A percentile compares a stretch with the other conserved stretches of the same genome.
These are phyloP conservation scores for Pseudonitzschia pungens DNA, from an alignment of 108 stramenopile genomes.

Conservation along the genomic window DNA sequence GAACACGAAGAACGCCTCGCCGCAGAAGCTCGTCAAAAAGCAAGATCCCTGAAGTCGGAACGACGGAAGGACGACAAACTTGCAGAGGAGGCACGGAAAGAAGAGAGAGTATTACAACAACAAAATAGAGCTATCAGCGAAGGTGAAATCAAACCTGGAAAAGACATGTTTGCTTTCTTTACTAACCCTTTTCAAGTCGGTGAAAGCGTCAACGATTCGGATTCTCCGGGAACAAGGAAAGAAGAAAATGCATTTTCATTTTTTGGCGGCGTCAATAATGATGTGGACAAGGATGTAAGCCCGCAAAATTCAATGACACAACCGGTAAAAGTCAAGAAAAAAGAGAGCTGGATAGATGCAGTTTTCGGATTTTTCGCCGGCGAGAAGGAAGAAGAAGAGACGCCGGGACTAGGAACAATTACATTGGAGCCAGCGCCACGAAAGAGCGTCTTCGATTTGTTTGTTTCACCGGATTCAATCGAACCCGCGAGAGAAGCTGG, in stretches of 20 bases:
- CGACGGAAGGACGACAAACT: neutral
- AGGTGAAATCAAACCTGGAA: neutral
- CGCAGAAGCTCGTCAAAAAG: constrained; percentile 12
- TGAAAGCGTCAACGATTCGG: neutral
- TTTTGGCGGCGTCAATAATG: neutral
- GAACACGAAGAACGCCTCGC: constrained; percentile 6
- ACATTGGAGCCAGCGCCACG: constrained; percentile 9
- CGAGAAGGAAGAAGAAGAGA: neutral
- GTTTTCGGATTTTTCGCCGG: constrained; percentile 8
- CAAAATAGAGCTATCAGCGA: neutral
- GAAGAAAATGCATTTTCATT: neutral
- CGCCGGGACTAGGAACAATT: constrained; percentile 7
- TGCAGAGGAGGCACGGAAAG: neutral
- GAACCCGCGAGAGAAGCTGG: constrained; percentile 6
- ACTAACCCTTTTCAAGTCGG: neutral
- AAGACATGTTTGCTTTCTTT: neutral
- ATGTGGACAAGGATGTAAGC: neutral
- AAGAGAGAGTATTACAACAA: neutral
- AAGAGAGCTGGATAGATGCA: constrained; percentile 2
- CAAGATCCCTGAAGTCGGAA: constrained; percentile 1
- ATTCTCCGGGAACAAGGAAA: no score
- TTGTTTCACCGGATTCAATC: constrained; percentile 4
- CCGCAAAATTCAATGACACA: neutral
- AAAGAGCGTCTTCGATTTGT: constrained; percentile 8
- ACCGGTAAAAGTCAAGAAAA: constrained; percentile 7